Percentiles rank a stretch among this genome's conserved stretches.
Evolutionary conservation across 2,329 filamentous ascomycete species (phyloP).

Genomic region (Mycogone perniciosa): DNA sequence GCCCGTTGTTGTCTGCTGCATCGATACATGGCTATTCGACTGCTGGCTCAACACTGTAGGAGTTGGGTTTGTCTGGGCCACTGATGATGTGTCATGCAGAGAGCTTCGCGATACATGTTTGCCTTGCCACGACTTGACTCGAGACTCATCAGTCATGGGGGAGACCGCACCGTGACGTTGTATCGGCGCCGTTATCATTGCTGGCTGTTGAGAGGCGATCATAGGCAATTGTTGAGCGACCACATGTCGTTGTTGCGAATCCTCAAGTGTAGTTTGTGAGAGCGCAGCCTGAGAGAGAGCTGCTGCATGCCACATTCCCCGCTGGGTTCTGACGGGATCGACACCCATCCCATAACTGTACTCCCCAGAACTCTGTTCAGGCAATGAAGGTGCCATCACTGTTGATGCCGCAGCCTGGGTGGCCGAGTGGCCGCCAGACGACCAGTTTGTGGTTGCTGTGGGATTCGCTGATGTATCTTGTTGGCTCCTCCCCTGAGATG

Average conservation of each 20-base stretch:
- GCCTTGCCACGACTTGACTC: constrained; percentile 29
- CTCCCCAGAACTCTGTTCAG: constrained; percentile 5
- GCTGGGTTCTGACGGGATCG: background rate
- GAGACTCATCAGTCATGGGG: constrained; percentile 22
- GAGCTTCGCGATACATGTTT: constrained; percentile 27
- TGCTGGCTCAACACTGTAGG: constrained; percentile 7
- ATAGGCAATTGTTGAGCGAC: constrained; percentile 23
- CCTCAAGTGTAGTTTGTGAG: constrained; percentile 18
- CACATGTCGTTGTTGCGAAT: constrained; percentile 23
- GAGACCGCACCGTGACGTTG: constrained; percentile 25
- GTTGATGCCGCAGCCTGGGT: constrained; percentile 7
- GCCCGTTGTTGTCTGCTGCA: background rate
- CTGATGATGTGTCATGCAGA: constrained; percentile 17
- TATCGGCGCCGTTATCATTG: constrained; percentile 17
- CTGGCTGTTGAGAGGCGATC: constrained; percentile 16
- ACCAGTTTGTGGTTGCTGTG: constrained; percentile 4
- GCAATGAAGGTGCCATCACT: constrained; percentile 3
- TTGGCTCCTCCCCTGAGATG: background rate
- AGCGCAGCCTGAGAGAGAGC: constrained; percentile 13
- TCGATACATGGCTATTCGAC: background rate
- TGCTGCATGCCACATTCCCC: constrained; percentile 2
- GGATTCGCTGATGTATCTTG: background rate
- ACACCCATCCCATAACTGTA: background rate
- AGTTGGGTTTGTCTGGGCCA: constrained; percentile 2
- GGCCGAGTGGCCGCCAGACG: background rate